Evolutionary conservation across 2,329 filamentous ascomycete genomes (phyloP), one percentile per base, ranked within the genome.

Genomic region (Coniochaeta prunicola): DNA sequence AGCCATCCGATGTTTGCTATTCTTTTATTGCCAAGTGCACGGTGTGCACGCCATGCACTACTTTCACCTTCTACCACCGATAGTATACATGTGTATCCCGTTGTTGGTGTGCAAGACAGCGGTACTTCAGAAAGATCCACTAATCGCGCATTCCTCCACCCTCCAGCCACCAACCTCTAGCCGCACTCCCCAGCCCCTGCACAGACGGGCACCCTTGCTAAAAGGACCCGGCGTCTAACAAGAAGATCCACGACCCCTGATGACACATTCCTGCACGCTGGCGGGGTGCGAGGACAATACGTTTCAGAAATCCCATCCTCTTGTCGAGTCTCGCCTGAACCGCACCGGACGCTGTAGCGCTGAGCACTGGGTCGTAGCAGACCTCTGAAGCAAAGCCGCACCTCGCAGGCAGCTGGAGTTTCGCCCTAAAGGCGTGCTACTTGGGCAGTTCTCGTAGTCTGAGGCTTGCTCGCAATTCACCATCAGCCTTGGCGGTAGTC

Each of bases 251-350:
- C 45, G 45, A 55, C 53, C 31, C 53, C 33, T 55, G 53, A 55
- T 55, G 53, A 55, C 53, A 55, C 53, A 55, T 55, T 55, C 53
- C 30, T 36, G 33, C 53, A 55, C 21, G 45, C 21, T 50, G 45
- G 53, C 53, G 53, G 53, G 53, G 53, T 55, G 53, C 30, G n/a
- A 33, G 53, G 53, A 55, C 50, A 34, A 53, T 53, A 34, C 53
- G 53, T 55, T 55, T 55, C 53, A 55, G 53, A 55, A 33, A 36
- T 26, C 30, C 53, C 19, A 55, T 26, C 53, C 30, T 55, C 53
- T 34, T 28, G 4, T 55, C 53, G 53, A 55, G 53, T 55, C 30
- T 55, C 33, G 45, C 13, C 24, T 28, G 45, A 50, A 26, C 45
- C 2, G 24, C 45, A 30, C 45, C n/a, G 45, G 21, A 28, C 45